Conservation (phyloP, 306 rosid species). For the Myrica gale region DNA sequence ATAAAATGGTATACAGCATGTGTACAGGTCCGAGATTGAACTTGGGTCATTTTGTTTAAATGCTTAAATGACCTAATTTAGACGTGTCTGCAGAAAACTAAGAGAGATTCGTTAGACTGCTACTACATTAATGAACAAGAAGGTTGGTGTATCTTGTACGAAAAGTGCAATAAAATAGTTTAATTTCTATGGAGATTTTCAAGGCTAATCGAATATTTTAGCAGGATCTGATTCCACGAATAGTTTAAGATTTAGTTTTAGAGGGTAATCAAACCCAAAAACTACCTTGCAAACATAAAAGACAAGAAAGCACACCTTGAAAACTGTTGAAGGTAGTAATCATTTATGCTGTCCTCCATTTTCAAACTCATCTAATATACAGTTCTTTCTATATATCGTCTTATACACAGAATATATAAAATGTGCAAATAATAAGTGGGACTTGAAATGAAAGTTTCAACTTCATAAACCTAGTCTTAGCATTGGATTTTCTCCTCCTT, state of each 20-base stretch:
- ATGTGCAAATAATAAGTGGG: constrained; percentile 19
- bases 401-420: constrained; percentile 22
- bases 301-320: not conserved
- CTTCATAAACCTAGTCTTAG: constrained; percentile 12
- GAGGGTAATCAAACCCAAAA: not conserved
- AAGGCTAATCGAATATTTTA: not conserved
- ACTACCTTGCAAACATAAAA: not conserved
- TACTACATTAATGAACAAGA: not conserved
- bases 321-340: not conserved
- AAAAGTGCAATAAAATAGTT: not conserved
- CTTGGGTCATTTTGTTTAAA: not conserved
- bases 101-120: not conserved
- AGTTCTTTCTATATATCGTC: constrained; percentile 19
- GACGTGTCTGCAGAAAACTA: not conserved
- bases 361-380: constrained; percentile 18
- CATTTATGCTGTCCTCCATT: not conserved
- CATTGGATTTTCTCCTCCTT: constrained; percentile 56
- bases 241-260: not conserved
- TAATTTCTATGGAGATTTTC: not conserved
- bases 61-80: not conserved
- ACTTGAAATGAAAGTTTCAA: constrained; percentile 9
- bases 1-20: too few species aligned
- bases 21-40: too few species aligned
- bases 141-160: not conserved
- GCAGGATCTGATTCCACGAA: not conserved